Percentiles rank a stretch among this genome's conserved stretches.
phyloP scores from a whole-genome alignment of 805 yeast species.

The Ogataea henricii region DNA sequence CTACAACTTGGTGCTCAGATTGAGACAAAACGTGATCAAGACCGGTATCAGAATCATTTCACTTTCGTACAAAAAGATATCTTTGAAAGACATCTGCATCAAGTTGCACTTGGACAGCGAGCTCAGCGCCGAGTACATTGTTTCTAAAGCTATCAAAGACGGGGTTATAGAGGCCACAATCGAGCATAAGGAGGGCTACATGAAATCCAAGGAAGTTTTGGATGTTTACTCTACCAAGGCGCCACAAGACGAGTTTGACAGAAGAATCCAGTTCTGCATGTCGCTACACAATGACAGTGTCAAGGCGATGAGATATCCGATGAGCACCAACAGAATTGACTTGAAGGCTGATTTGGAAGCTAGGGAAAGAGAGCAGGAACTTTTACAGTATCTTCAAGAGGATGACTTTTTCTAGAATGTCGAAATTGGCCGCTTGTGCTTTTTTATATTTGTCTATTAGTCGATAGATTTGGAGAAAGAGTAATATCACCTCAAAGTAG shows the following conservation, averaged over 20 bases:
- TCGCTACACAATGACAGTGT: slow-evolving; percentile 88
- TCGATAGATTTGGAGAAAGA: background rate
- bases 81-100: slow-evolving; percentile 90
- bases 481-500: slow-evolving; percentile 11
- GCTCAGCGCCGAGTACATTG: slow-evolving; percentile 95
- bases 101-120: slow-evolving; percentile 91
- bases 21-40: slow-evolving; percentile 95
- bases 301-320: slow-evolving; percentile 92
- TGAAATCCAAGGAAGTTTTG: slow-evolving; percentile 84
- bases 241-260: slow-evolving; percentile 88
- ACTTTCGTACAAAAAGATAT: slow-evolving; percentile 84
- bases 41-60: slow-evolving; percentile 95
- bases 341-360: slow-evolving; percentile 54
- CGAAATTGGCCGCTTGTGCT: slow-evolving; percentile 37
- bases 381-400: slow-evolving; percentile 44
- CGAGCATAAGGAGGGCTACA: slow-evolving; percentile 86
- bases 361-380: slow-evolving; percentile 53
- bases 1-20: slow-evolving; percentile 79
- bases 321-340: slow-evolving; percentile 51
- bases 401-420: slow-evolving; percentile 47
- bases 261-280: slow-evolving; percentile 90
- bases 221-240: slow-evolving; percentile 85
- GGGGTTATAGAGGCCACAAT: slow-evolving; percentile 95
- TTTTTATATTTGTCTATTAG: slow-evolving; percentile 11
- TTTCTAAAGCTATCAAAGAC: slow-evolving; percentile 94